Evolutionary conservation across 106 monocot species (phyloP), one percentile per base, ranked within the genome.

Genomic region (Allium cepa): DNA sequence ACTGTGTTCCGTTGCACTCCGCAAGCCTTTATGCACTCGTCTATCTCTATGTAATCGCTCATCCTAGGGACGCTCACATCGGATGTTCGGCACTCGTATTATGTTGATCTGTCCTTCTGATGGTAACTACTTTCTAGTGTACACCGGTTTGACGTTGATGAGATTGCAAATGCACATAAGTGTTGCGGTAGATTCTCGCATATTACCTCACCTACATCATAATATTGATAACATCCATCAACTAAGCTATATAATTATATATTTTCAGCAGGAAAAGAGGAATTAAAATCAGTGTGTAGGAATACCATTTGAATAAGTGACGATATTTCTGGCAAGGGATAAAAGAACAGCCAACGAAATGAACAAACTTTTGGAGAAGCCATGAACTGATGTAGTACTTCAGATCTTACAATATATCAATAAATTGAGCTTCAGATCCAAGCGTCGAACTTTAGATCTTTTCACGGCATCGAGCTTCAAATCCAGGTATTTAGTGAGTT

Each of bases 111-210:
- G 6, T 57, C 79, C 0, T 10, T 64, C 7, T 26, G 48, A 8
- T 49, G 64, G 8, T 64, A 45, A 51, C 80, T 90, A n/a, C n/a
- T n/a, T 81, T 95, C 94, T 79, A 88, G 53, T 18, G 85, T 57
- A 75, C 94, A 95, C 22, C 94, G 72, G 60, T 83, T 85, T 28
- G 82, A 79, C 50, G 74, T 12, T 22, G 79, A 73, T 49, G 94
- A 91, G 64, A 95, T 66, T 10, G 94, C 80, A 60, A 91, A 95
- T 3, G 91, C 78, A 71, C 94, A 95, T 57, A 78, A 56, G 15
- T 91, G 88, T 56, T 63, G 52, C 8, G 91, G 83, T 71, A 95
- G 60, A 7, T 91, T 79, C 73, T 88, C 91, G 22, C 94, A 95
- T 59, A 76, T 48, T 55, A 94, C 81, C 26, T 58, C 74, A 13